These are phyloP conservation scores for Alternaria brassicae DNA, from an alignment of 2,329 filamentous ascomycete species.

Conservation along the genomic window DNA sequence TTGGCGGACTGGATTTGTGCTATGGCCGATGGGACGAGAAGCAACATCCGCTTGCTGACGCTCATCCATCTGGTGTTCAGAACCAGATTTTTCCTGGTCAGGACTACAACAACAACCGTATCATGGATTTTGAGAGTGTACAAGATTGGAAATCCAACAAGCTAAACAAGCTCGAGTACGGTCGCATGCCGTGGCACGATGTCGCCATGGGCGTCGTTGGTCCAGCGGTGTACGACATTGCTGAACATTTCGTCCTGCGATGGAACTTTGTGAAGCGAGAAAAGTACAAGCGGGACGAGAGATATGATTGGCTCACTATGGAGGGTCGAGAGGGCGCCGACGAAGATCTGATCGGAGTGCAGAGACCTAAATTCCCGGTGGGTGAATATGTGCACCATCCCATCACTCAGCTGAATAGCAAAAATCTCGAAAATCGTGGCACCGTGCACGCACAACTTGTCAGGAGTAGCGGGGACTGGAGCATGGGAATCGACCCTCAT, in stretches of 20 bases:
- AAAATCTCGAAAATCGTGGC: slow-evolving; percentile 66
- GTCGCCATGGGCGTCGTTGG: slow-evolving; percentile 91
- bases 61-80: slow-evolving; percentile 81
- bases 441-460: slow-evolving; percentile 83
- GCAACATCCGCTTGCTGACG: slow-evolving; percentile 84
- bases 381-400: slow-evolving; percentile 89
- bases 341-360: slow-evolving; percentile 86
- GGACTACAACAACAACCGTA: slow-evolving; percentile 96
- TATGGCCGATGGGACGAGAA: slow-evolving; percentile 93
- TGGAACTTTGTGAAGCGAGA: slow-evolving; percentile 98
- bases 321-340: slow-evolving; percentile 77
- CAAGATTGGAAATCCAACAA: slow-evolving; percentile 93
- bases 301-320: slow-evolving; percentile 84
- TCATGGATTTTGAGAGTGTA: slow-evolving; percentile 94
- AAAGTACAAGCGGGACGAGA: slow-evolving; percentile 90
- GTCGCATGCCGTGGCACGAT: slow-evolving; percentile 98
- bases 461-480: slow-evolving; percentile 93
- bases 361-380: slow-evolving; percentile 86
- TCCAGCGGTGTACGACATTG: slow-evolving; percentile 89
- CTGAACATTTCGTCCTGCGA: slow-evolving; percentile 90
- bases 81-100: slow-evolving; percentile 94
- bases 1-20: slow-evolving; percentile 92
- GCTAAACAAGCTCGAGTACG: slow-evolving; percentile 86
- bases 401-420: slow-evolving; percentile 70
- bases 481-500: slow-evolving; percentile 78